Percentiles rank a stretch among this genome's conserved stretches.
These are phyloP conservation scores for Pythium dissimile DNA, from an alignment of 352 stramenopile genomes.

Conservation along the genomic window DNA sequence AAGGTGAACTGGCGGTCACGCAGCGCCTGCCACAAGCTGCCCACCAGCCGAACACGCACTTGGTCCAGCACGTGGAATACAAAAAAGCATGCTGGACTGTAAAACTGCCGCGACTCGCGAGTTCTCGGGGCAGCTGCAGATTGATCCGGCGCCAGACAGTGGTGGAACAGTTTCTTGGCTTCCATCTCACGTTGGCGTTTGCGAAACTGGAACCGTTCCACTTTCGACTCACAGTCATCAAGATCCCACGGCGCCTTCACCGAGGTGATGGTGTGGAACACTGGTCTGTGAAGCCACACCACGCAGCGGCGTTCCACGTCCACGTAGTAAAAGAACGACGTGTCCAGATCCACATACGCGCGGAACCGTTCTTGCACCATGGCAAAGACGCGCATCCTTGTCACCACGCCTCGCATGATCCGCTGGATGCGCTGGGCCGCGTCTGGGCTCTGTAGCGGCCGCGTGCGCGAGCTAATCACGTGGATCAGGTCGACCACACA, in stretches of 20 bases:
- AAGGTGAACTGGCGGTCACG: constrained; percentile 31
- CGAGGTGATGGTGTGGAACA: constrained; percentile 35
- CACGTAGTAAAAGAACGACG: constrained; percentile 58
- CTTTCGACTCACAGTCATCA: constrained; percentile 40
- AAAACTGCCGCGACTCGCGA: constrained; percentile 10
- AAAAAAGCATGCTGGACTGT: constrained; percentile 37
- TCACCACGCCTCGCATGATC: constrained; percentile 39
- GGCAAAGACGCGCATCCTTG: constrained; percentile 28
- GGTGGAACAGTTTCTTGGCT: constrained; percentile 44
- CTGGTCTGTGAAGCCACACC: constrained; percentile 38
- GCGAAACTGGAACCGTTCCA: constrained; percentile 39
- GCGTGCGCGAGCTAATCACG: constrained; percentile 21
- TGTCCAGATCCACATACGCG: constrained; percentile 37
- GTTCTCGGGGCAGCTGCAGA: neutral
- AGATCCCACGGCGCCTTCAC: constrained; percentile 36
- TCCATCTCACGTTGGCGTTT: constrained; percentile 34
- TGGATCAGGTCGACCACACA: constrained; percentile 47
- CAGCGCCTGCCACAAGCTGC: constrained; percentile 50
- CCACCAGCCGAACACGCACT: constrained; percentile 41
- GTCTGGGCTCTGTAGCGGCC: constrained; percentile 36
- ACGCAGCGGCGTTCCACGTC: constrained; percentile 30
- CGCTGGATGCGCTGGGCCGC: constrained; percentile 58
- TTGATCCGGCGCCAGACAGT: neutral
- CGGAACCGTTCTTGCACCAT: constrained; percentile 39
- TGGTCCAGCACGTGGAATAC: constrained; percentile 35